Evolutionary conservation across 345 rosid species (phyloP).

Genomic region (Cochlearia excelsa): DNA sequence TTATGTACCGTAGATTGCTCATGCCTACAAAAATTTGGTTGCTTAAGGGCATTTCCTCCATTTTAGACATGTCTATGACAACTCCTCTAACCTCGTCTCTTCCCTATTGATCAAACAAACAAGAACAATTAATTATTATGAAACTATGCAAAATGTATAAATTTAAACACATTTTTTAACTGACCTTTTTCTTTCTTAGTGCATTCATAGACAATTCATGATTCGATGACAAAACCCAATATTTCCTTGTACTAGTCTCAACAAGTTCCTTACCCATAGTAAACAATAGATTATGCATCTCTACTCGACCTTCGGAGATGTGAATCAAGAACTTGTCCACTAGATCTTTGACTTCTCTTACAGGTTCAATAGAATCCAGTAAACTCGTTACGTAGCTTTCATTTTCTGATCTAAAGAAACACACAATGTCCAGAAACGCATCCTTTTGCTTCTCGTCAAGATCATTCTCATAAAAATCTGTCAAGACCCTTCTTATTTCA

Average conservation of each 20-base stretch:
- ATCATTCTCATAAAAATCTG: conserved; percentile 20
- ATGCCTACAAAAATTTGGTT: conserved; percentile 8
- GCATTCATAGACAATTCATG: conserved; percentile 10
- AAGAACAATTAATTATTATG: no score
- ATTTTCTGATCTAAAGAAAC: neutral
- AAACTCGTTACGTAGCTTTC: neutral
- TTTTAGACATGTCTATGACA: conserved; percentile 14
- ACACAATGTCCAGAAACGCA: conserved; percentile 40
- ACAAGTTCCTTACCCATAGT: conserved; percentile 21
- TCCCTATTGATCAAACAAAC: neutral
- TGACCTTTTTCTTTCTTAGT: conserved; percentile 4
- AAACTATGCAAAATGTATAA: no score
- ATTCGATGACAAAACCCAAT: conserved; percentile 20
- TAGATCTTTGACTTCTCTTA: conserved; percentile 5
- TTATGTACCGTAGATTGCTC: conserved; percentile 26
- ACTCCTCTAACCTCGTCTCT: neutral
- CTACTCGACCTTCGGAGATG: neutral
- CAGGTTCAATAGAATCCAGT: neutral
- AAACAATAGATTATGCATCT: conserved; percentile 31
- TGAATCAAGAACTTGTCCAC: conserved; percentile 25
- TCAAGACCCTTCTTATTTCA: conserved; percentile 9
- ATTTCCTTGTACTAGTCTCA: neutral
- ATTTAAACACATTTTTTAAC: no score
- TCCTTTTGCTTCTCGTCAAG: conserved; percentile 17
- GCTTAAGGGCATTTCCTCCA: neutral